phyloP scores from a whole-genome alignment of 768 basidiomycete genomes.

The Termitomyces sp. region DNA sequence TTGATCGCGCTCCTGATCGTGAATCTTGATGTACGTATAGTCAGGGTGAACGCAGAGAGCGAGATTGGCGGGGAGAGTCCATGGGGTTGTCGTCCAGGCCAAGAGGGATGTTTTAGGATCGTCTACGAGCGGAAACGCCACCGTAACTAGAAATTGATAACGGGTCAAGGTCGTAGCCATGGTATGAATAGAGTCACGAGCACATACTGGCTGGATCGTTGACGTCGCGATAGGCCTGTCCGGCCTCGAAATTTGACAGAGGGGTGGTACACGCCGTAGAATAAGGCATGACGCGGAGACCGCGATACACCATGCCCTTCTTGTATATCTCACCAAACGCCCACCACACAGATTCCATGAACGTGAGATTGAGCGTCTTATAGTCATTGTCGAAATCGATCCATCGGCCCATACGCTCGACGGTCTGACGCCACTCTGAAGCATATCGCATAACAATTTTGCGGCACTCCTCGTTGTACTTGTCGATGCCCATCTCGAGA shows the following conservation, averaged over 20 bases:
- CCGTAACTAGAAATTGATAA: conserved; percentile 81
- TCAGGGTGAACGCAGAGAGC: conserved; percentile 95
- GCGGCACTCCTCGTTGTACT: conserved; percentile 96
- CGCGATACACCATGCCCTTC: conserved; percentile 89
- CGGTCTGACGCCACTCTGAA: conserved; percentile 88
- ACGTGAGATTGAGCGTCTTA: conserved; percentile 89
- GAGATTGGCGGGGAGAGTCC: conserved; percentile 96
- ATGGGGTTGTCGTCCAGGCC: conserved; percentile 99
- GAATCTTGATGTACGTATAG: conserved; percentile 94
- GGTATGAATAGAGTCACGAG: background rate
- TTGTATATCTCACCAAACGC: conserved; percentile 93
- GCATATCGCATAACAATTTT: conserved; percentile 97
- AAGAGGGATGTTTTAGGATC: conserved; percentile 86
- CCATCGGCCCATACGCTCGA: conserved; percentile 98
- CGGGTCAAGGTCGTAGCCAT: background rate
- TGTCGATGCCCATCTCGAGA: conserved; percentile 91
- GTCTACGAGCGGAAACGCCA: conserved; percentile 89
- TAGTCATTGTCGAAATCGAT: conserved; percentile 99
- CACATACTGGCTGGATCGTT: conserved; percentile 83
- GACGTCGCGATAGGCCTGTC: conserved; percentile 86
- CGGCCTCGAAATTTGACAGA: conserved; percentile 96
- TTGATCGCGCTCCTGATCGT: conserved; percentile 78
- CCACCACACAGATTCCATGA: conserved; percentile 99
- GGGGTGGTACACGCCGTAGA: conserved; percentile 96
- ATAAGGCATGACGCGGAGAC: conserved; percentile 95